Conservation (phyloP, 345 rosid species). For the Camelina hispida region DNA sequence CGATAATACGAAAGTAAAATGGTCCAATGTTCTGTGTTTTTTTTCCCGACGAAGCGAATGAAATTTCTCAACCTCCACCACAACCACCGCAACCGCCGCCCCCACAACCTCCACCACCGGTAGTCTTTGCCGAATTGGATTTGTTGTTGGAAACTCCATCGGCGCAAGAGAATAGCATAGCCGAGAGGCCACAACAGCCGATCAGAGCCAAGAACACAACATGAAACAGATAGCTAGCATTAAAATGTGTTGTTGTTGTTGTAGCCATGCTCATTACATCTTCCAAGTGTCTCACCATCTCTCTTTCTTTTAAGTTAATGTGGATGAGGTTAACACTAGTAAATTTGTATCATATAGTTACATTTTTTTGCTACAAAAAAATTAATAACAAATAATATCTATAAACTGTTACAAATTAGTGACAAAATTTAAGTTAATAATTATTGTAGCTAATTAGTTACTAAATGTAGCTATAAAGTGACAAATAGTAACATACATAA, state of each 20-base stretch:
- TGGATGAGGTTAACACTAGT: conserved; percentile 31
- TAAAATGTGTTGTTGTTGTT: conserved; percentile 24
- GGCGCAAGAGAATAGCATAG: conserved; percentile 59
- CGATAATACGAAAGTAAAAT: conserved; percentile 7
- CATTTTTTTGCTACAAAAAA: too few relatives aligned
- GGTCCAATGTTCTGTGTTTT: background rate
- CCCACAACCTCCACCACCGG: conserved; percentile 33
- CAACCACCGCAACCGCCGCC: conserved; percentile 40
- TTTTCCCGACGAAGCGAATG: background rate
- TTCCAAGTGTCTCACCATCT: conserved; percentile 48
- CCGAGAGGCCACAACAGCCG: conserved; percentile 52
- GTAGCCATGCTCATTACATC: conserved; percentile 40
- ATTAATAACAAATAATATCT: too few relatives aligned
- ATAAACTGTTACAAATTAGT: too few relatives aligned
- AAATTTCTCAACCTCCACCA: conserved; percentile 44
- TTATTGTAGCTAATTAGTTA: too few relatives aligned
- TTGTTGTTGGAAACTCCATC: conserved; percentile 52
- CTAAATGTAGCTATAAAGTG: too few relatives aligned
- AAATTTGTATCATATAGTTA: too few relatives aligned
- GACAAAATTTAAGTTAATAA: too few relatives aligned
- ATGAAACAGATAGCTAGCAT: conserved; percentile 35
- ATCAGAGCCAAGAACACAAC: conserved; percentile 52
- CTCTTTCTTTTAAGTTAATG: too few relatives aligned
- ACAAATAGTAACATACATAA: too few relatives aligned
- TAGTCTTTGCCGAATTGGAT: conserved; percentile 17